Conservation (phyloP, 2,329 filamentous ascomycete genomes). For the Rutstroemia sp. region DNA sequence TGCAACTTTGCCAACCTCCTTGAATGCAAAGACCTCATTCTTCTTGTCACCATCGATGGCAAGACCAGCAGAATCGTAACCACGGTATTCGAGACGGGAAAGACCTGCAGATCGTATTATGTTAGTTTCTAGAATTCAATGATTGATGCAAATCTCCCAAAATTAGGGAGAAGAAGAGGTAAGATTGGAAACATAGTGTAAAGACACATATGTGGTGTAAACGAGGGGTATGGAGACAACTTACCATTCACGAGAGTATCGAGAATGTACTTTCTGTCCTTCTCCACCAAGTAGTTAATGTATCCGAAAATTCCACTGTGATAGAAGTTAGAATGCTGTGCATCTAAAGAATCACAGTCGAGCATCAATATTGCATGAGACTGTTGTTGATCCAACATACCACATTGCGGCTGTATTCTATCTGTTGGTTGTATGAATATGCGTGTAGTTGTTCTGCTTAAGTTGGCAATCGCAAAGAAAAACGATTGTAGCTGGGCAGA, state of each 20-base stretch:
- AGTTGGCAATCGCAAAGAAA: slow-evolving; percentile 3
- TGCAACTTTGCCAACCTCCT: slow-evolving; percentile 98
- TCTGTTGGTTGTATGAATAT: not conserved
- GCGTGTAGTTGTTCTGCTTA: not conserved
- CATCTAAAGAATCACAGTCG: slow-evolving; percentile 1
- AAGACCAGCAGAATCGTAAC: slow-evolving; percentile 94
- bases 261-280: slow-evolving; percentile 93
- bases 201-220: not conserved
- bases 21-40: slow-evolving; percentile 94
- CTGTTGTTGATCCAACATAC: slow-evolving; percentile 14
- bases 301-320: slow-evolving; percentile 91
- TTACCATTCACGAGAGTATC: slow-evolving; percentile 87
- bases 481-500: not conserved
- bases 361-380: too few relatives aligned
- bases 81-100: slow-evolving; percentile 93
- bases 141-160: not conserved
- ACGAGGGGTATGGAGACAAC: slow-evolving; percentile 3
- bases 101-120: slow-evolving; percentile 38
- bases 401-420: slow-evolving; percentile 18
- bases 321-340: not conserved
- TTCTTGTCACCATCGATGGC: slow-evolving; percentile 98
- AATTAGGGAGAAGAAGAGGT: not conserved
- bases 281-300: slow-evolving; percentile 98
- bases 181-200: not conserved
- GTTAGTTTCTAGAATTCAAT: not conserved